phyloP scores from a whole-genome alignment of 768 basidiomycete genomes.

The Phanerochaete carnosa region DNA sequence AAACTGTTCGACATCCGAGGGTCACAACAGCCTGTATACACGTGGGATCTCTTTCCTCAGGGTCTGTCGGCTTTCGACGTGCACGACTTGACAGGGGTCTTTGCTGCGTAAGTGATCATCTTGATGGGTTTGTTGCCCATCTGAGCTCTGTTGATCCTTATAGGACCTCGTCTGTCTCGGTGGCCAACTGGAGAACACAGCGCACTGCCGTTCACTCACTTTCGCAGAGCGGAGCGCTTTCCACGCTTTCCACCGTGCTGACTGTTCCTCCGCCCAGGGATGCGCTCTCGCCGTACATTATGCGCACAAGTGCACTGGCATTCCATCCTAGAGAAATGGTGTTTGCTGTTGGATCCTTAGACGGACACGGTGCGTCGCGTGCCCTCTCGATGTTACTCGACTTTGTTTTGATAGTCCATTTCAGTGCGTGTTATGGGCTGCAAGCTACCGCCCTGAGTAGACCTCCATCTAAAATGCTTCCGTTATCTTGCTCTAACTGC shows the following conservation, averaged over 20 bases:
- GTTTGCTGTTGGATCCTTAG: conserved; percentile 68
- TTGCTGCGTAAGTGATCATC: conserved; percentile 66
- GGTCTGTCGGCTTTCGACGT: conserved; percentile 86
- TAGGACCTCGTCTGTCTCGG: conserved; percentile 60
- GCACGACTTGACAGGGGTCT: conserved; percentile 78
- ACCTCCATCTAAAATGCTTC: conserved; percentile 1
- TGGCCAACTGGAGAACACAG: conserved; percentile 64
- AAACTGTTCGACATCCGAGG: conserved; percentile 89
- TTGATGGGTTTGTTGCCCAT: conserved; percentile 9
- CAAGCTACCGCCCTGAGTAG: conserved; percentile 37
- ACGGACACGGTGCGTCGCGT: conserved; percentile 46
- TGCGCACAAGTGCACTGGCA: conserved; percentile 57
- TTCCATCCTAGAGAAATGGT: conserved; percentile 91
- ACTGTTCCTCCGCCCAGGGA: conserved; percentile 51
- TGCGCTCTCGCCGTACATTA: conserved; percentile 56
- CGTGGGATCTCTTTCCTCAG: conserved; percentile 61
- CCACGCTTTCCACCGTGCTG: conserved; percentile 55
- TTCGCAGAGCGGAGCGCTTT: conserved; percentile 34
- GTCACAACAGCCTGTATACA: conserved; percentile 51
- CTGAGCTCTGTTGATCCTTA: not conserved
- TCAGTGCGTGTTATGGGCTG: conserved; percentile 57
- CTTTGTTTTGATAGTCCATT: conserved; percentile 9
- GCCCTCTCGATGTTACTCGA: not conserved
- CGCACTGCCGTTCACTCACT: conserved; percentile 60
- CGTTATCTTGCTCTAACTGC: not conserved